Evolutionary conservation across 768 basidiomycete species (phyloP), one percentile per base, ranked within the genome.

Genomic region (Lentinus tigrinus): DNA sequence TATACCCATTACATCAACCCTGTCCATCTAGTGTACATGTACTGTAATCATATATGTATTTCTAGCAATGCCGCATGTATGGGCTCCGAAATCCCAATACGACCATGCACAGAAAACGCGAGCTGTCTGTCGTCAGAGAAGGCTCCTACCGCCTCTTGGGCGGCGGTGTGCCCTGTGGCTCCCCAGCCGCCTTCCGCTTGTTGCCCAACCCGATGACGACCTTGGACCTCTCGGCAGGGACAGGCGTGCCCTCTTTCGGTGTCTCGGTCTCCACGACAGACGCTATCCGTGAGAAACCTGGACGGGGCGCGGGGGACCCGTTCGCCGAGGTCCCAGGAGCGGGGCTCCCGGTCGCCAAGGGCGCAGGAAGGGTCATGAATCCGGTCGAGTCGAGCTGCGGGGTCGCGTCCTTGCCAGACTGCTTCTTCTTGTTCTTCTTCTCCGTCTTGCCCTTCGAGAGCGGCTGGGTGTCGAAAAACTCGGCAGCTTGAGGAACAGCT

Each of bases 361-460:
- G 83, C 19, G 83, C 84, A 48, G 88, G 87, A 1, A 91, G 72
- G 2, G 87, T 89, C 73, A 91, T 87, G 67, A 93, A 89, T 8
- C 88, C 88, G 0, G 78, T 73, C 6, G 73, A 75, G 34, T 79
- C 80, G n/a, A 77, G 69, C 17, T 70, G 70, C 55, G 81, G 81
- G 23, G 80, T 76, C 0, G 74, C 72, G 34, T 72, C 74, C 69
- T 85, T 90, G 47, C 74, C 79, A 4, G 72, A 68, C 57, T 88
- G 87, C 68, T 91, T 92, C 73, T 81, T 83, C 77, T 92, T 93
- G 71, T 90, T 91, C 57, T 80, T 78, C 71, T 89, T 91, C 68
- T 91, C 89, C 4, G 89, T 88, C 73, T 92, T 93, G 36, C 88
- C 87, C 70, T 94, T 94, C 0, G 88, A 82, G 13, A 94, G 74